A percentile compares a stretch with the other conserved stretches of the same genome.
These are phyloP conservation scores for Crassisporium funariophilum DNA, from an alignment of 768 basidiomycete genomes.

Conservation along the genomic window DNA sequence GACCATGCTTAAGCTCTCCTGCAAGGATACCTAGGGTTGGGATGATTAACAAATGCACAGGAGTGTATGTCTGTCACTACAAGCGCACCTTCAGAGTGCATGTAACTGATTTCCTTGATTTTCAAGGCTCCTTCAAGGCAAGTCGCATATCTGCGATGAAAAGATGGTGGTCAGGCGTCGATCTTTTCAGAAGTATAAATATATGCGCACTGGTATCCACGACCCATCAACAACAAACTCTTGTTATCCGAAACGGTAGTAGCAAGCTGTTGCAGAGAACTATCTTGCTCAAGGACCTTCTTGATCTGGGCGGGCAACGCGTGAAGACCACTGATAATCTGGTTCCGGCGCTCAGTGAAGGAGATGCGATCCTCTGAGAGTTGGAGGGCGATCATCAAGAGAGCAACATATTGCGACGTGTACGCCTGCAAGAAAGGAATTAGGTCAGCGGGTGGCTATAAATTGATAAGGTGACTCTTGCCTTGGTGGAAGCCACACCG, in stretches of 20 bases:
- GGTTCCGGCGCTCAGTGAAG: conserved; percentile 83
- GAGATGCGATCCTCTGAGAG: conserved; percentile 97
- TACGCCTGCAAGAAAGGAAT: conserved; percentile 63
- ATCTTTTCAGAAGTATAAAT: conserved; percentile 4
- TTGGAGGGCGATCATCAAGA: conserved; percentile 98
- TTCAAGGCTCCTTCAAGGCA: conserved; percentile 98
- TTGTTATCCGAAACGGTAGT: conserved; percentile 79
- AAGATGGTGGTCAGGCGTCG: conserved; percentile 5
- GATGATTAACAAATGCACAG: conserved; percentile 6
- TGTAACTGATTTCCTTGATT: conserved; percentile 99
- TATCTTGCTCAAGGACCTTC: conserved; percentile 80
- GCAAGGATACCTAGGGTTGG: conserved; percentile 82
- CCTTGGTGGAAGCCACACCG: conserved; percentile 98
- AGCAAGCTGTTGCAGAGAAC: conserved; percentile 77
- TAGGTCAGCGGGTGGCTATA: conserved; percentile 1
- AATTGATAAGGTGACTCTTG: conserved; percentile 25
- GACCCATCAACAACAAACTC: conserved; percentile 93
- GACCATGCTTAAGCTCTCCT: conserved; percentile 98
- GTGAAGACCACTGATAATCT: conserved; percentile 93
- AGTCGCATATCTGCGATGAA: conserved; percentile 72
- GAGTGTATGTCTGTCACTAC: background rate
- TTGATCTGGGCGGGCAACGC: conserved; percentile 90
- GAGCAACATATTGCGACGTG: conserved; percentile 97
- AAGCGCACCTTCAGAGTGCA: conserved; percentile 70
- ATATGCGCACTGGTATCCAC: conserved; percentile 86